Evolutionary conservation across 306 rosid genomes (phyloP), one percentile per base, ranked within the genome.

Genomic region (Crataegus laevigata): DNA sequence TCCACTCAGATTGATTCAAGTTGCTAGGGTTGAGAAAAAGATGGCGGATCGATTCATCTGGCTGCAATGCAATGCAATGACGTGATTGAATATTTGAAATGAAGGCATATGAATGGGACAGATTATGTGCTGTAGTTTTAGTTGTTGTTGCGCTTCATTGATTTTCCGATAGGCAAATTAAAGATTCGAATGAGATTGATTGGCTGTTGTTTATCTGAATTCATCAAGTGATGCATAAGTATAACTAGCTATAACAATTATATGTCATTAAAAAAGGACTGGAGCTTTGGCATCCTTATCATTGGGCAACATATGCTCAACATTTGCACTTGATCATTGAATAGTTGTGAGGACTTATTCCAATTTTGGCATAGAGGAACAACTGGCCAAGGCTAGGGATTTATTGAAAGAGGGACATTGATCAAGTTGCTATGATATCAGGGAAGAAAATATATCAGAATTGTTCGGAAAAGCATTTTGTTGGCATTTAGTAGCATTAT

Each of bases 101-200:
- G 67, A 38, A 73, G 13, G 40, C 67, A 58, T 55, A 72, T 38
- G 67, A 40, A 29, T 38, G 63, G 36, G 24, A 34, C 26, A 57
- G 21, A 38, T 14, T 52, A 52, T 40, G 54, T 72, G 40, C 59
- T 36, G 76, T 40, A 24, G 25, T 0, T 6, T 57, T 42, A 72
- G 57, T 59, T 38, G 57, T 66, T 24, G 55, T 72, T 38, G 75
- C 15, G 54, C 54, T 72, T 40, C 76, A 73, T 73, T 73, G 5
- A 59, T 38, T 38, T 38, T 73, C 61, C 21, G 68, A 34, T 65
- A 21, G 69, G 51, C 8, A 28, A 13, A 28, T 14, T 29, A 62
- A 17, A 43, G 29, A 17, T 22, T 38, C 11, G 68, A 40, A 13
- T 3, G 60, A 54, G 54, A 17, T 15, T 17, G 21, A 47, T 15